Evolutionary conservation across 306 rosid genomes (phyloP), one percentile per base, ranked within the genome.

Genomic region (Parietaria judaica): DNA sequence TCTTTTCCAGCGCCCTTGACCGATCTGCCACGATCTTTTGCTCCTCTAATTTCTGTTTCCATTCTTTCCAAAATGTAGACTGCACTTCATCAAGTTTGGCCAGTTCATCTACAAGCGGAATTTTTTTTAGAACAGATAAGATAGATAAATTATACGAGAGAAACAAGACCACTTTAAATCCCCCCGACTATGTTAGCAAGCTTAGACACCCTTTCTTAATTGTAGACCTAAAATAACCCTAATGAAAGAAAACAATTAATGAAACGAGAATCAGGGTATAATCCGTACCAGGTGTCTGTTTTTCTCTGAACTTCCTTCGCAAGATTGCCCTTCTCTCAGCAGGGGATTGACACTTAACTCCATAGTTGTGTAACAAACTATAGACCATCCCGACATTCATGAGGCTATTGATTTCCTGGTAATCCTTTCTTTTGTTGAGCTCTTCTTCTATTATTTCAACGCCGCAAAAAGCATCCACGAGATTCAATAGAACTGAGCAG

Each of bases 51-150:
- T 94, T 94, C 73, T 72, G 56, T 75, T 94, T 94, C 99, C 99
- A 92, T 70, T 86, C 96, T 70, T 88, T 85, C 99, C 99, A 94
- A 81, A 94, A 94, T 60, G 95, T 76, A 60, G 99, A 84, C 67
- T 88, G 95, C 58, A 66, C 95, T 76, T 78, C 73, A 74, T 83
- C 95, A 75, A 79, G 81, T 76, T 82, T 84, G 71, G 72, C 78
- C 46, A 80, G 64, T 71, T 86, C 95, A 52, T 86, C 99, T 88
- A 89, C 51, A 67, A 60, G 44, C 3, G 70, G 56, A 35, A 57
- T 48, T 39, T 64, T 57, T 35, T 41, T 38, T 55, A 54, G 9
- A 55, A 64, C 48, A 60, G 69, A 61, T 47, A 57, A 12, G 14
- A 23, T 55, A 66, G 58, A 8, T 45, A 11, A 41, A 44, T 16